Evolutionary conservation across 1,139 yeast species (phyloP).

Genomic region (Debaryomyces sp.): DNA sequence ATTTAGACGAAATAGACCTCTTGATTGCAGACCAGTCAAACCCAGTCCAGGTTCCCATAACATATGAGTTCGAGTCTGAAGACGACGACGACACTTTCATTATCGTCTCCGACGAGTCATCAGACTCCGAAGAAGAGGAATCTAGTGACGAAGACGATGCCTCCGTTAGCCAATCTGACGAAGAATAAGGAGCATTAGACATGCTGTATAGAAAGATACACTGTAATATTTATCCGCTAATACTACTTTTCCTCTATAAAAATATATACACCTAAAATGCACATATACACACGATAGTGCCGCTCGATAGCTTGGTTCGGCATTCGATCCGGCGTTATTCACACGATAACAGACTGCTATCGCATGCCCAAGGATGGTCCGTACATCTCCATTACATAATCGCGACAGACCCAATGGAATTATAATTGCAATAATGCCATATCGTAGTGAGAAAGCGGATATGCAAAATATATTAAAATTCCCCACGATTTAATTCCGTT

Average conservation of each 20-base stretch:
- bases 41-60: constrained; percentile 10
- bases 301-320: background rate
- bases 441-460: background rate
- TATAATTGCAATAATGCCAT: constrained; percentile 1
- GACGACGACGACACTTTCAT: constrained; percentile 32
- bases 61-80: constrained; percentile 23
- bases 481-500: constrained; percentile 1
- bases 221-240: background rate
- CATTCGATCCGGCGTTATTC: background rate
- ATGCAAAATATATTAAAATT: background rate
- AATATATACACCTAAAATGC: background rate
- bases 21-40: constrained; percentile 9
- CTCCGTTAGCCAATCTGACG: background rate
- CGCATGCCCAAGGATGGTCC: background rate
- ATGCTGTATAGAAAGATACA: background rate
- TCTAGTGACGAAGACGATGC: constrained; percentile 20
- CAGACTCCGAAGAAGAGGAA: constrained; percentile 20
- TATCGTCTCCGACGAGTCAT: constrained; percentile 17
- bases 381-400: background rate
- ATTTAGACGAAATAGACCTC: constrained; percentile 13
- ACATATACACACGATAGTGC: background rate
- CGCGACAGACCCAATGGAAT: background rate
- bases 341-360: background rate
- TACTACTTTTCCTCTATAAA: background rate
- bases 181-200: background rate